phyloP scores from a whole-genome alignment of 2,329 filamentous ascomycete genomes.

The Orbilia blumenaviensis region DNA sequence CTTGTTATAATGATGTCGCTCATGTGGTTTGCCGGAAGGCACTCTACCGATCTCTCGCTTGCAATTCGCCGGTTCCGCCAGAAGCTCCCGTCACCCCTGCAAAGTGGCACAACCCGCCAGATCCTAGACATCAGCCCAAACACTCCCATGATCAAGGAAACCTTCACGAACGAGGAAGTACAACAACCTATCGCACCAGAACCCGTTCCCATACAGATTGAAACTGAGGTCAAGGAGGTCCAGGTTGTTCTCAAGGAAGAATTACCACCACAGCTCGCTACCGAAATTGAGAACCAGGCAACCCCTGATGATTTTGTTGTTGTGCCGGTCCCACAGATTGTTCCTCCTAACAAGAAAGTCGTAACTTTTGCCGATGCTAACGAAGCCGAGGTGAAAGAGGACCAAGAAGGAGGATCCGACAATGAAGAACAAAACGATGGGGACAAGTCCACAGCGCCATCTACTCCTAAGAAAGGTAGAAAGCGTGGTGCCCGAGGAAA shows the following conservation, averaged over 20 bases:
- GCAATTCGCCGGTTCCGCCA: constrained; percentile 35
- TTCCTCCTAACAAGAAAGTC: constrained; percentile 41
- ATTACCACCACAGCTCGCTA: constrained; percentile 34
- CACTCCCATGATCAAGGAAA: constrained; percentile 49
- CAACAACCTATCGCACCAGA: constrained; percentile 26
- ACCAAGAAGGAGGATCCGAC: constrained; percentile 33
- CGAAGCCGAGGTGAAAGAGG: neutral
- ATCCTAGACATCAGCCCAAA: constrained; percentile 36
- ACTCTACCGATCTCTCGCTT: constrained; percentile 35
- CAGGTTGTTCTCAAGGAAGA: constrained; percentile 47
- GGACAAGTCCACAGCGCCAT: constrained; percentile 40
- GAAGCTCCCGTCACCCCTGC: constrained; percentile 26
- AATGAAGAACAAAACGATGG: constrained; percentile 48
- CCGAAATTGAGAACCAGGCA: constrained; percentile 26
- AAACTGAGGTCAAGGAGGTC: constrained; percentile 33
- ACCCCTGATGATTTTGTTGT: constrained; percentile 42
- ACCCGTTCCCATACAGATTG: constrained; percentile 23
- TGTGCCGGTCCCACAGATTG: constrained; percentile 32
- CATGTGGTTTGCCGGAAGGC: constrained; percentile 49
- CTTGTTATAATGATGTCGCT: constrained; percentile 42
- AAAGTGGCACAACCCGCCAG: constrained; percentile 12
- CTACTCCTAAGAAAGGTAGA: constrained; percentile 54
- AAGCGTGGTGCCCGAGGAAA: constrained; percentile 58
- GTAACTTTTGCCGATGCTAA: constrained; percentile 33
- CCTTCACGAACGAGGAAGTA: constrained; percentile 37